Evolutionary conservation across 306 rosid genomes (phyloP), one percentile per base, ranked within the genome.

Genomic region (Luffa acutangula): DNA sequence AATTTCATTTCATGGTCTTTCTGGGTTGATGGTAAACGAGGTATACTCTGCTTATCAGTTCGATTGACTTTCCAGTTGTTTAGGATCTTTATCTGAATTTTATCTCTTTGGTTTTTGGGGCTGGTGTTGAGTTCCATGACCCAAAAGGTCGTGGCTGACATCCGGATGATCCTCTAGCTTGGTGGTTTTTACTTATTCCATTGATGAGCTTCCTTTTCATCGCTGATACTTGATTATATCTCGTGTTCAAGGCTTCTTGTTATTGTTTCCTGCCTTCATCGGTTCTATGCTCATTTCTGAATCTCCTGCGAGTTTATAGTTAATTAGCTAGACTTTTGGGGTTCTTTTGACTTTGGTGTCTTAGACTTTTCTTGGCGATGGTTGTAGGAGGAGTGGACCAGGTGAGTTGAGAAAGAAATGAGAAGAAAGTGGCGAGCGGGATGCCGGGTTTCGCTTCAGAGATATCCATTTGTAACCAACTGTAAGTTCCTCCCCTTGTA

Each of bases 381-480:
- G 21, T 73, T 31, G 21, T 31, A 48, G 77, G 77, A 60, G 45
- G 43, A 73, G 43, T 45, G 54, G 12, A 21, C 59, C 43, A 49
- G 58, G 41, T 45, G 13, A 33, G 42, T 31, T 73, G 77, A 6
- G 77, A 17, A 48, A 73, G 77, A 73, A 31, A 73, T 49, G 77
- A 49, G 60, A 49, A 73, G 59, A 73, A 73, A 49, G 59, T 73
- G 77, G 59, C 58, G 54, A 14, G 60, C 18, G 60, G 77, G 77
- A 73, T 49, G 59, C 60, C 77, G 57, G 60, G 77, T 45, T 72
- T 48, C 42, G 4, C 14, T 73, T 25, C 59, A 49, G 43, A 25
- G 59, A 31, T 73, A 48, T 73, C 77, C 77, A 49, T 49, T 73
- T 70, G 76, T 70, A 5, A 46, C 56, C 56, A 70, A 45, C 45